phyloP scores from a whole-genome alignment of 2,329 filamentous ascomycete genomes.

The Cordyceps cicadae region DNA sequence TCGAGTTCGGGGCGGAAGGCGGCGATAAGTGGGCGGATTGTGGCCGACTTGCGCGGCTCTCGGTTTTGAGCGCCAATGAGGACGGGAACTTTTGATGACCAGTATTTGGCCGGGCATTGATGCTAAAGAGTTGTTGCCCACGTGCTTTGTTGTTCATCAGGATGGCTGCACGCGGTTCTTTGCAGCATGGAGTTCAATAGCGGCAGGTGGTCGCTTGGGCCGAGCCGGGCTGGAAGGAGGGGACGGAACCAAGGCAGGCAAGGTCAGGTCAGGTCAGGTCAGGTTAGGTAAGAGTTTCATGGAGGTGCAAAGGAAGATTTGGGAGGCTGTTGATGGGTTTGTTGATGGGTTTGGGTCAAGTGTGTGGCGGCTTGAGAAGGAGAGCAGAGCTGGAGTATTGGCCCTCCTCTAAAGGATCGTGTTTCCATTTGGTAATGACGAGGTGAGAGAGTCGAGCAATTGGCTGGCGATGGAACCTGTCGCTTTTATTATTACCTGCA shows the following conservation, averaged over 20 bases:
- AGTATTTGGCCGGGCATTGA: background rate
- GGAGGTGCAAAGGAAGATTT: background rate
- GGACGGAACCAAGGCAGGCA: background rate
- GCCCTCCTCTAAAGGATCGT: background rate
- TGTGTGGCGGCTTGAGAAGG: background rate
- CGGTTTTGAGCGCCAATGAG: background rate
- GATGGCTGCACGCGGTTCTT: background rate
- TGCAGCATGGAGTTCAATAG: background rate
- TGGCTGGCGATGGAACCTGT: too few species aligned
- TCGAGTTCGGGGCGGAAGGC: background rate
- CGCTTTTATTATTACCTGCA: too few species aligned
- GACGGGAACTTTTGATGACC: background rate
- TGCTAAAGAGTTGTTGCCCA: background rate
- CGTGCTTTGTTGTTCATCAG: background rate
- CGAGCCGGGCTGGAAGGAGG: background rate
- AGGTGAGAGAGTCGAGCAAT: background rate
- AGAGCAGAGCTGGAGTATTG: background rate
- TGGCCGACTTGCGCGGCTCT: background rate
- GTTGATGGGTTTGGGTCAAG: background rate
- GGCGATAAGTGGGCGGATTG: background rate
- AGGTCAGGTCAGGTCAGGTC: background rate
- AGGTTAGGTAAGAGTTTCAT: background rate
- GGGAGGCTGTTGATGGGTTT: background rate
- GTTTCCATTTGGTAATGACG: slow-evolving; percentile 4
- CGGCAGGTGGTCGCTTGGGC: background rate